A percentile compares a stretch with the other conserved stretches of the same genome.
Conservation (phyloP, 768 basidiomycete species). For the Boletus eberwhitei region DNA sequence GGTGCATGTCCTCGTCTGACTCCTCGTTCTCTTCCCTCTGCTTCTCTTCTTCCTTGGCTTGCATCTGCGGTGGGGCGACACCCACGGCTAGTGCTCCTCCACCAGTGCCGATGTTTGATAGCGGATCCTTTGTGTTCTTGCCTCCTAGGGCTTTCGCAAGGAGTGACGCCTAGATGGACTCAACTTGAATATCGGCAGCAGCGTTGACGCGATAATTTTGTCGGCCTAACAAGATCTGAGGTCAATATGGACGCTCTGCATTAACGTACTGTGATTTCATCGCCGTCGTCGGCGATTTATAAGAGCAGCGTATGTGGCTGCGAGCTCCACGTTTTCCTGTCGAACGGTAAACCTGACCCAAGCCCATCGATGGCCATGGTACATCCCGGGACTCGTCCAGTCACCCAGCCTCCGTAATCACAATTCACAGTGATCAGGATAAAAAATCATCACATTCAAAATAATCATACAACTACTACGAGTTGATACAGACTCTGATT, state of each 20-base stretch:
- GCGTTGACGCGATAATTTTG: conserved; percentile 84
- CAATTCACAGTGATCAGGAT: no score
- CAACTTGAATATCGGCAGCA: conserved; percentile 83
- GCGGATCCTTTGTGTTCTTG: conserved; percentile 93
- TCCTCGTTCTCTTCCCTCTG: conserved; percentile 81
- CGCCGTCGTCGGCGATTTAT: conserved; percentile 94
- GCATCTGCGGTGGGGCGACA: conserved; percentile 62
- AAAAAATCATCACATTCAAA: no score
- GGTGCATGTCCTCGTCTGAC: no score
- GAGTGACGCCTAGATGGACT: conserved; percentile 96
- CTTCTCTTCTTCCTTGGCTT: conserved; percentile 77
- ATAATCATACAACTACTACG: no score
- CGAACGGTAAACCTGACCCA: background rate
- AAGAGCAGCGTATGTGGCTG: conserved; percentile 93
- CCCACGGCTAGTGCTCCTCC: conserved; percentile 76
- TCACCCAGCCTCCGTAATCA: conserved; percentile 20
- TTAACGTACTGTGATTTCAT: conserved; percentile 93
- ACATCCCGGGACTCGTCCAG: conserved; percentile 7
- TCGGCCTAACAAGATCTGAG: conserved; percentile 58
- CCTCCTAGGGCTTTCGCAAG: conserved; percentile 98
- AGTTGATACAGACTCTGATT: no score
- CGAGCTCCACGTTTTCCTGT: conserved; percentile 71
- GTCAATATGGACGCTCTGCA: background rate
- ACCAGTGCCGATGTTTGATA: conserved; percentile 94
- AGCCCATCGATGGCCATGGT: background rate